A percentile compares a stretch with the other conserved stretches of the same genome.
Evolutionary conservation across 805 yeast genomes (phyloP).

Genomic region (Yamadazyma olivae): DNA sequence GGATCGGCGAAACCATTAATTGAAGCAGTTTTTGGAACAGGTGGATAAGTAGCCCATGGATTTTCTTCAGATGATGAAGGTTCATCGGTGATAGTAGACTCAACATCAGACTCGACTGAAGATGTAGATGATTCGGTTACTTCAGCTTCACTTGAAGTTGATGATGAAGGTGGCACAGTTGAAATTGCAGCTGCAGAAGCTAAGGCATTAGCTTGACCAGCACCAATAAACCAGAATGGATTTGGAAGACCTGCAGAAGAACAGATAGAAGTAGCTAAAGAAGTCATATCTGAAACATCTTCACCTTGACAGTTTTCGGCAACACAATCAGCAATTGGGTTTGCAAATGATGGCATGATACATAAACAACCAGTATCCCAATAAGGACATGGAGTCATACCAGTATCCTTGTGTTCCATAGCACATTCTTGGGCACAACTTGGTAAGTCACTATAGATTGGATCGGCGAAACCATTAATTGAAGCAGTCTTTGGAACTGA

Average conservation of each 20-base stretch:
- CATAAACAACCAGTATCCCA: constrained; percentile 50
- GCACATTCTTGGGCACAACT: constrained; percentile 42
- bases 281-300: constrained; percentile 36
- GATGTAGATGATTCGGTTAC: background rate
- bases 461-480: constrained; percentile 49
- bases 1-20: constrained; percentile 42
- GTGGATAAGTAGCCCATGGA: constrained; percentile 22
- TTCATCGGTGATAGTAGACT: background rate
- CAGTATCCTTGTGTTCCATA: constrained; percentile 23
- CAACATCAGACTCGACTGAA: background rate
- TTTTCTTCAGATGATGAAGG: background rate
- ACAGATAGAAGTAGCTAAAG: constrained; percentile 42
- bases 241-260: constrained; percentile 30
- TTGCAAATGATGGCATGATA: constrained; percentile 46
- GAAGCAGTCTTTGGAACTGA: constrained; percentile 43
- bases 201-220: constrained; percentile 35
- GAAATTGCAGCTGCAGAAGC: background rate
- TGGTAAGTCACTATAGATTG: constrained; percentile 35
- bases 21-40: constrained; percentile 36
- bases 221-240: constrained; percentile 39
- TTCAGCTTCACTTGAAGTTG: background rate
- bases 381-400: constrained; percentile 41
- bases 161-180: constrained; percentile 3
- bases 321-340: constrained; percentile 41
- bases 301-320: constrained; percentile 34